These are phyloP conservation scores for Rhynchospora breviuscula DNA, from an alignment of 176 grass and related monocot species.

Conservation along the genomic window DNA sequence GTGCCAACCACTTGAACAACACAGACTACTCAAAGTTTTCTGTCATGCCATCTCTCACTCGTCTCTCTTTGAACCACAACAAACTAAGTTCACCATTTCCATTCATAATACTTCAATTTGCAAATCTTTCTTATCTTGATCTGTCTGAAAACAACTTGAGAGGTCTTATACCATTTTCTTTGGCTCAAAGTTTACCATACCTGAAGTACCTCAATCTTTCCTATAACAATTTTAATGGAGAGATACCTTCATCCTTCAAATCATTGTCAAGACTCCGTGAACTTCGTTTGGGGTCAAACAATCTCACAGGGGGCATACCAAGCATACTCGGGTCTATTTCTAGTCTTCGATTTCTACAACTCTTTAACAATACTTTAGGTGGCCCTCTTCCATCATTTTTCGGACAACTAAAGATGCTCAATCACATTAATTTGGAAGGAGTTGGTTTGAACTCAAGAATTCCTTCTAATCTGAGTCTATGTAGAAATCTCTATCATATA, in stretches of 20 bases:
- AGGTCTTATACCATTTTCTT: constrained; percentile 16
- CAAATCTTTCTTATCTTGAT: constrained; percentile 44
- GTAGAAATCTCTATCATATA: constrained; percentile 19
- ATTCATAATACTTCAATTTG: constrained; percentile 33
- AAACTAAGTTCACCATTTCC: constrained; percentile 23
- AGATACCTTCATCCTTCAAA: too few relatives aligned
- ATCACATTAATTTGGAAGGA: constrained; percentile 23
- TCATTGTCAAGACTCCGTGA: too few relatives aligned
- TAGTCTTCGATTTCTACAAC: constrained; percentile 39
- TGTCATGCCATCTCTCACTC: too few relatives aligned
- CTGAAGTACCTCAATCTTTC: too few relatives aligned
- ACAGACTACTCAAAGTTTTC: too few relatives aligned
- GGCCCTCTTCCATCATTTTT: constrained; percentile 41
- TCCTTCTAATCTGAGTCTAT: constrained; percentile 36
- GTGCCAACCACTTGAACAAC: too few relatives aligned
- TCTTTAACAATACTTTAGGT: constrained; percentile 26
- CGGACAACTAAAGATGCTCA: constrained; percentile 43
- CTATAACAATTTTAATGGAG: too few relatives aligned
- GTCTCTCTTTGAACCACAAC: too few relatives aligned
- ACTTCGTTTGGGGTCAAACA: too few relatives aligned
- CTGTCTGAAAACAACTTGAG: constrained; percentile 28
- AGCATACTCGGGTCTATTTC: constrained; percentile 20
- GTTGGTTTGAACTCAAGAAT: constrained; percentile 33
- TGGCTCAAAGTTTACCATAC: neutral
- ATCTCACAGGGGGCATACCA: too few relatives aligned